A percentile compares a stretch with the other conserved stretches of the same genome.
These are phyloP conservation scores for Penicillium malachiteum DNA, from an alignment of 495 filamentous ascomycete species.

Conservation along the genomic window DNA sequence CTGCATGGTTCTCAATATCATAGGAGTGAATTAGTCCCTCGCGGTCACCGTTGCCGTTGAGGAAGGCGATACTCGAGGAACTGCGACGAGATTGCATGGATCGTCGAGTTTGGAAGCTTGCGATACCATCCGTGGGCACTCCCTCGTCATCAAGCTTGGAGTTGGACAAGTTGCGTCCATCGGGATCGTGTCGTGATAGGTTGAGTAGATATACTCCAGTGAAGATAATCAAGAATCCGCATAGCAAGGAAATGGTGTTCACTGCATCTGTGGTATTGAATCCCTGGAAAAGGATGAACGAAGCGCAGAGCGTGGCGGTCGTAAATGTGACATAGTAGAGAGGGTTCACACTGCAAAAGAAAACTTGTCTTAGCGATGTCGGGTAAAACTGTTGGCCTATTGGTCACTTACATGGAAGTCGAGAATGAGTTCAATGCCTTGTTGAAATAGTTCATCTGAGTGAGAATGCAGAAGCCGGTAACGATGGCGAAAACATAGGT, in stretches of 20 bases:
- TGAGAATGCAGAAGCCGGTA: slow-evolving; percentile 87
- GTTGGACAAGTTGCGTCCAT: slow-evolving; percentile 68
- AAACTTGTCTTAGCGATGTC: neutral
- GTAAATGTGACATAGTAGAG: slow-evolving; percentile 99
- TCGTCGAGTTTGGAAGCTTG: slow-evolving; percentile 81
- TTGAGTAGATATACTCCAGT: slow-evolving; percentile 96
- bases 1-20: slow-evolving; percentile 67
- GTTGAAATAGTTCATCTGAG: slow-evolving; percentile 99
- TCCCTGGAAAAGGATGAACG: slow-evolving; percentile 94
- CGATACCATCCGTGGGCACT: slow-evolving; percentile 86
- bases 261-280: slow-evolving; percentile 95
- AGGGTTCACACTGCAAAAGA: slow-evolving; percentile 78
- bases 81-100: slow-evolving; percentile 87
- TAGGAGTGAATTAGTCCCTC: slow-evolving; percentile 82
- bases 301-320: slow-evolving; percentile 88
- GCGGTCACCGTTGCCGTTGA: slow-evolving; percentile 57
- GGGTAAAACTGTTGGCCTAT: neutral
- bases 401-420: slow-evolving; percentile 78
- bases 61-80: slow-evolving; percentile 56
- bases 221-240: slow-evolving; percentile 95
- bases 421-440: slow-evolving; percentile 97
- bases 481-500: slow-evolving; percentile 98
- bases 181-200: slow-evolving; percentile 84
- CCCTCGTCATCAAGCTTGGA: slow-evolving; percentile 65
- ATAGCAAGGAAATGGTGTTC: slow-evolving; percentile 89